A percentile compares a stretch with the other conserved stretches of the same genome.
Evolutionary conservation across 1,284 basidiomycete species (phyloP).

Genomic region (Irpex sp.): DNA sequence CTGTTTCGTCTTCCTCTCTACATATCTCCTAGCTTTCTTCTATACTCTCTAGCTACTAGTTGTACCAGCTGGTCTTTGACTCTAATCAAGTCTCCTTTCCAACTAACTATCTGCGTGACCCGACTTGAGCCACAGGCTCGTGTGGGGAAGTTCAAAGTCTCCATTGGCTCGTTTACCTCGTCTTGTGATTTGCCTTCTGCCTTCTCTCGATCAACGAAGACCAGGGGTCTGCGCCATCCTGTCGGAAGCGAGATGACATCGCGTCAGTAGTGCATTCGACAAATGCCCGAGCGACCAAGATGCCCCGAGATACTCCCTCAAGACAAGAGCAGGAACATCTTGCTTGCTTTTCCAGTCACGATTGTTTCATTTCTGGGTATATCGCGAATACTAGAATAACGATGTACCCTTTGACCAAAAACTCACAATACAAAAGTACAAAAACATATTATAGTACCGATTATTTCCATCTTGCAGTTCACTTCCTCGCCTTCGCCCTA

Average conservation of each 20-base stretch:
- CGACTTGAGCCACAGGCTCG: neutral
- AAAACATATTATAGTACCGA: too few relatives aligned
- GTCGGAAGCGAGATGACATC: neutral
- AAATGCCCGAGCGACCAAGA: too few relatives aligned
- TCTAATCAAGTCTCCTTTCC: neutral
- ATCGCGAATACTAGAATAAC: too few relatives aligned
- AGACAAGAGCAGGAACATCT: too few relatives aligned
- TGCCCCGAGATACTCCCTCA: too few relatives aligned
- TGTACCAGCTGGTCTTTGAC: neutral
- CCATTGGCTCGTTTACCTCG: neutral
- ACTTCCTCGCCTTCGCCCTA: conserved; percentile 20
- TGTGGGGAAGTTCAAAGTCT: neutral
- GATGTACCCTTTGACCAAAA: too few relatives aligned
- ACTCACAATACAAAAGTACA: too few relatives aligned
- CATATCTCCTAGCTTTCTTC: neutral
- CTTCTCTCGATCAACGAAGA: neutral
- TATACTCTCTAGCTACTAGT: neutral
- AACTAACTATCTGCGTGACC: neutral
- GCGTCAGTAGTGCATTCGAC: too few relatives aligned
- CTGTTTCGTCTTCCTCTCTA: neutral
- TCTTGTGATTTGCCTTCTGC: neutral
- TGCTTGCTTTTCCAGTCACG: too few relatives aligned
- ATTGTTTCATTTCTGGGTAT: too few relatives aligned
- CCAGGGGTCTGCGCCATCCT: neutral
- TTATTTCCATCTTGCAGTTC: neutral